phyloP scores from a whole-genome alignment of 2,329 filamentous ascomycete species.

The Fusarium subtropicale region DNA sequence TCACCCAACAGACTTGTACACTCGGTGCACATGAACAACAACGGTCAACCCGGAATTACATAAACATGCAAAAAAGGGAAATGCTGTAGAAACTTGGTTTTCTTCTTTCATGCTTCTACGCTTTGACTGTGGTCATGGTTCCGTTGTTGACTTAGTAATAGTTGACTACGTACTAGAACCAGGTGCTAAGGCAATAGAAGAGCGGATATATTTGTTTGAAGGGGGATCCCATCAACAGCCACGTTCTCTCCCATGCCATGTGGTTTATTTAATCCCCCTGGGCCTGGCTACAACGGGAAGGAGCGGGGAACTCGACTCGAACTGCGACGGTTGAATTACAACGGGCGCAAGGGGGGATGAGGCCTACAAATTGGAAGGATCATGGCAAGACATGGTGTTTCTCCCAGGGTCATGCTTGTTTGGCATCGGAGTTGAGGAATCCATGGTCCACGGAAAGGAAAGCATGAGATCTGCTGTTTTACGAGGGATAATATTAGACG shows the following conservation, averaged over 20 bases:
- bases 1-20: constrained; percentile 16
- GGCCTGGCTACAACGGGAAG: constrained; percentile 1
- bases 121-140: constrained; percentile 20
- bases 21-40: constrained; percentile 1
- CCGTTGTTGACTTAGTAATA: neutral
- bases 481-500: constrained; percentile 3
- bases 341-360: constrained; percentile 18
- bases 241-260: constrained; percentile 26
- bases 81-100: constrained; percentile 10
- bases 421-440: constrained; percentile 39
- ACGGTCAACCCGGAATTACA: constrained; percentile 27
- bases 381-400: constrained; percentile 11
- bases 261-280: neutral
- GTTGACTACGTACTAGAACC: neutral
- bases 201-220: constrained; percentile 10
- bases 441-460: constrained; percentile 19
- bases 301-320: constrained; percentile 13
- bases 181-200: neutral
- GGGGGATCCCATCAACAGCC: constrained; percentile 34
- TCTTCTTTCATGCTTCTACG: constrained; percentile 18
- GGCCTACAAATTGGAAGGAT: constrained; percentile 14
- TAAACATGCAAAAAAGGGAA: constrained; percentile 12
- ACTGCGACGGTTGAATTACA: constrained; percentile 14
- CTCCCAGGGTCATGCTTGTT: constrained; percentile 41
- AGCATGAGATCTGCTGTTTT: constrained; percentile 23